Conservation (phyloP, 225 moss, liverwort and hornwort species). For the Takakia lepidozioides region DNA sequence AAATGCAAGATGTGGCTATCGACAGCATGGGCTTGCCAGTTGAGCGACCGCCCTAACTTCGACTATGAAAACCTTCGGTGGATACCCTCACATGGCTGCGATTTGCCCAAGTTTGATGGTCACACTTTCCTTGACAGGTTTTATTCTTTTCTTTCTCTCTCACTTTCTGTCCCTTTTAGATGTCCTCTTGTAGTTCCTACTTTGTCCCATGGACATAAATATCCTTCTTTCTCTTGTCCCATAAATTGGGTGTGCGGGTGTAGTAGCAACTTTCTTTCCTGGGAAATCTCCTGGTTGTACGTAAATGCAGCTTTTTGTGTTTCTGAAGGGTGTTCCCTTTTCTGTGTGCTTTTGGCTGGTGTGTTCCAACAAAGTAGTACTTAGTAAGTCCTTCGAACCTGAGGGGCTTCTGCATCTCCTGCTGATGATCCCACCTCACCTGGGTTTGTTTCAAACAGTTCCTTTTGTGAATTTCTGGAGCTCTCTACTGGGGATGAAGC, state of each 20-base stretch:
- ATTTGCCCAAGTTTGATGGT: conserved; percentile 55
- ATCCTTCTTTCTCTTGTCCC: not conserved
- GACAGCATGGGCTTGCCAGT: conserved; percentile 39
- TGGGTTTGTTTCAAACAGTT: too few relatives aligned
- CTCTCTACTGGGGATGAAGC: too few relatives aligned
- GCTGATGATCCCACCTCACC: too few relatives aligned
- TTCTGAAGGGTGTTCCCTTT: too few relatives aligned
- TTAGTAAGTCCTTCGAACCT: too few relatives aligned
- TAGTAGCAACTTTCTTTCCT: not conserved
- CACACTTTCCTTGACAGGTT: conserved; percentile 38
- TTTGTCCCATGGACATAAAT: not conserved
- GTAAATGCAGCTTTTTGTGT: too few relatives aligned
- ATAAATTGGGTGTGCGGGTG: not conserved
- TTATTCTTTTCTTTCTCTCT: not conserved
- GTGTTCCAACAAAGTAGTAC: too few relatives aligned
- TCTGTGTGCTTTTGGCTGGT: too few relatives aligned
- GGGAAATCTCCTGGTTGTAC: not conserved
- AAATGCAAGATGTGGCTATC: conserved; percentile 60
- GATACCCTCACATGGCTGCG: conserved; percentile 57
- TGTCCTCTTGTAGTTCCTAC: not conserved
- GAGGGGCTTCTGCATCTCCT: too few relatives aligned
- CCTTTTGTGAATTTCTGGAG: too few relatives aligned
- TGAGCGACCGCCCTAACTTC: conserved; percentile 40
- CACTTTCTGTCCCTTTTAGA: not conserved
- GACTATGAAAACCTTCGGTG: conserved; percentile 66